Evolutionary conservation across 805 yeast genomes (phyloP).

Genomic region (Metschnikowia dekortorum): DNA sequence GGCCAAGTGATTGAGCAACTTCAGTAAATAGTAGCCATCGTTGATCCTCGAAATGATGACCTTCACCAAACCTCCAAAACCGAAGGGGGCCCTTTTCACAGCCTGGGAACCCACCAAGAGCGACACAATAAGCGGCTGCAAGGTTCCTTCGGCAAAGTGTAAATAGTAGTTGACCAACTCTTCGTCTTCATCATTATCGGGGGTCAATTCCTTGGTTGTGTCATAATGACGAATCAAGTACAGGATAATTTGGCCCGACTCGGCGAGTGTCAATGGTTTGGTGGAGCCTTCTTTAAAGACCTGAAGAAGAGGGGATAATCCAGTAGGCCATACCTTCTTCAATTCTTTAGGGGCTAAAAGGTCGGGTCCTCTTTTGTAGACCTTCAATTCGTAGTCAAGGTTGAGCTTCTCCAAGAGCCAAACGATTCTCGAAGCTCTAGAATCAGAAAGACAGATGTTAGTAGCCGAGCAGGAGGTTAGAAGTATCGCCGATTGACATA

Average conservation of each 20-base stretch:
- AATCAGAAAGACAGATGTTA: constrained; percentile 24
- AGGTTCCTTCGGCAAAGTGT: constrained; percentile 24
- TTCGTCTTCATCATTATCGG: constrained; percentile 32
- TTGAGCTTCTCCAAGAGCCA: constrained; percentile 37
- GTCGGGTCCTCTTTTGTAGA: constrained; percentile 22
- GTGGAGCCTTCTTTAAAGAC: constrained; percentile 11
- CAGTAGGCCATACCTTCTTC: constrained; percentile 31
- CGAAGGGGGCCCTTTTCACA: constrained; percentile 25
- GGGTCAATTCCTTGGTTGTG: constrained; percentile 32
- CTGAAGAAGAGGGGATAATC: constrained; percentile 30
- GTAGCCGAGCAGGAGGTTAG: background rate
- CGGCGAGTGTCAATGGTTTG: constrained; percentile 39
- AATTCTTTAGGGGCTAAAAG: constrained; percentile 34
- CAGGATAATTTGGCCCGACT: constrained; percentile 55
- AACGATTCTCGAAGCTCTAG: constrained; percentile 35
- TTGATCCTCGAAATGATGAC: constrained; percentile 22
- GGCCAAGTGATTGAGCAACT: constrained; percentile 20
- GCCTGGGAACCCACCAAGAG: constrained; percentile 25
- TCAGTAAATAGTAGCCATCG: constrained; percentile 23
- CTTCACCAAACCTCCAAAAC: constrained; percentile 19
- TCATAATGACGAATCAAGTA: constrained; percentile 52
- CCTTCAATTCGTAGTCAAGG: constrained; percentile 30
- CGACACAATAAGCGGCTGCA: constrained; percentile 21
- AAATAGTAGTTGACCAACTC: constrained; percentile 21
- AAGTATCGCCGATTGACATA: constrained; percentile 10